phyloP scores from a whole-genome alignment of 2,329 filamentous ascomycete species.

The Neonectria ditissima region DNA sequence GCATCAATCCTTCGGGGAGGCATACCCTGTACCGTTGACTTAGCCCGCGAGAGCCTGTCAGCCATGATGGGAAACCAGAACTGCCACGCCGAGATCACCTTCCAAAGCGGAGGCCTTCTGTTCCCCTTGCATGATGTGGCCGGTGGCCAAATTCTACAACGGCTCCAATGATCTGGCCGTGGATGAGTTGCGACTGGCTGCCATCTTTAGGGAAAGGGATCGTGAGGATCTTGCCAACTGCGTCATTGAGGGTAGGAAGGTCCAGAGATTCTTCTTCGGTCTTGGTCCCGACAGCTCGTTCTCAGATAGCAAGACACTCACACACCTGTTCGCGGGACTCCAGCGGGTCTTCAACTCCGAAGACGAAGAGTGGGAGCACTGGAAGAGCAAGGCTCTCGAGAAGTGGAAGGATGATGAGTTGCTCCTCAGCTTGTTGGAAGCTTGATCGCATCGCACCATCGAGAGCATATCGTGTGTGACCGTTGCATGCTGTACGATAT shows the following conservation, averaged over 20 bases:
- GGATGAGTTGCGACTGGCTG: constrained; percentile 4
- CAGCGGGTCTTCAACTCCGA: constrained; percentile 13
- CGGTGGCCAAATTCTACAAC: no score
- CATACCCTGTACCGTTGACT: constrained; percentile 13
- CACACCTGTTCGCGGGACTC: constrained; percentile 25
- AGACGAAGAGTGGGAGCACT: constrained; percentile 4
- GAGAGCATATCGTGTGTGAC: no score
- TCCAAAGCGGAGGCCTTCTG: constrained; percentile 3
- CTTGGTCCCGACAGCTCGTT: constrained; percentile 25
- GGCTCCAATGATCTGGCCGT: no score
- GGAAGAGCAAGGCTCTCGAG: constrained; percentile 14
- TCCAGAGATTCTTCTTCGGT: constrained; percentile 35
- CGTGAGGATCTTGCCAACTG: constrained; percentile 34
- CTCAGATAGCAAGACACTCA: constrained; percentile 21
- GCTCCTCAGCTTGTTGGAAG: constrained; percentile 4
- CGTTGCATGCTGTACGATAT: no score
- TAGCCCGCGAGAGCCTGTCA: constrained; percentile 11
- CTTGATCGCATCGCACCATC: no score
- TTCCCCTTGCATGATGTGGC: no score
- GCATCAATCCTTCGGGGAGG: constrained; percentile 19
- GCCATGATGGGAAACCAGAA: constrained; percentile 23
- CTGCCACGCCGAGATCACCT: constrained; percentile 20
- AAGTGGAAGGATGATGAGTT: constrained; percentile 13
- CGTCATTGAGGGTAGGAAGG: constrained; percentile 27
- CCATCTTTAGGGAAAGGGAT: constrained; percentile 25